phyloP scores from a whole-genome alignment of 2,329 filamentous ascomycete species.

The Ceratocystis diversiconidia region DNA sequence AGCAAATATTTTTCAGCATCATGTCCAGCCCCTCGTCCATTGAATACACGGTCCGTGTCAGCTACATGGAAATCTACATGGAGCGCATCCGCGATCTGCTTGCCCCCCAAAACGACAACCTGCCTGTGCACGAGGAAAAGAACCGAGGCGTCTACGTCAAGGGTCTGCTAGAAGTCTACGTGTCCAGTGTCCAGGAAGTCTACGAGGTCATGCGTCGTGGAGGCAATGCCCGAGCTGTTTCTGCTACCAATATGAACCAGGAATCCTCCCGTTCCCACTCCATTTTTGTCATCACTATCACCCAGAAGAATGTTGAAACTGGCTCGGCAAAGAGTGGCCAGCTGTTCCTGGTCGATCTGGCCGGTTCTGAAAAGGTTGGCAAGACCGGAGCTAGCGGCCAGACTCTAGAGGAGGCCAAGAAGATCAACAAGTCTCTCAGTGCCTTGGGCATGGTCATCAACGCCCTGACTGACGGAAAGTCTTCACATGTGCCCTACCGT shows the following conservation, averaged over 20 bases:
- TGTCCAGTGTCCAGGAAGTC: constrained; percentile 87
- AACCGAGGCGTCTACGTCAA: constrained; percentile 93
- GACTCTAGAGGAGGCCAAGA: constrained; percentile 95
- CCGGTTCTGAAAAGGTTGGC: constrained; percentile 94
- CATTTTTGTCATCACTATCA: constrained; percentile 93
- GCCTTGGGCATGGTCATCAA: constrained; percentile 99
- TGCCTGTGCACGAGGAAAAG: constrained; percentile 97
- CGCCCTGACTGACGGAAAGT: constrained; percentile 90
- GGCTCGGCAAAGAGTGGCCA: constrained; percentile 92
- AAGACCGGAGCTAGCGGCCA: constrained; percentile 97
- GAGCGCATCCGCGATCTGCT: constrained; percentile 91
- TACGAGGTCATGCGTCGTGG: constrained; percentile 94
- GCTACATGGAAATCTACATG: constrained; percentile 99
- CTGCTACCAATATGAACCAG: constrained; percentile 97
- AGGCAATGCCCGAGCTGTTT: constrained; percentile 76
- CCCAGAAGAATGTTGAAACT: constrained; percentile 94
- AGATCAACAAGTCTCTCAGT: constrained; percentile 99
- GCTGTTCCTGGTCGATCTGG: constrained; percentile 93
- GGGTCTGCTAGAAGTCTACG: constrained; percentile 85
- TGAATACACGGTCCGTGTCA: constrained; percentile 96
- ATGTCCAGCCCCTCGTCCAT: constrained; percentile 82
- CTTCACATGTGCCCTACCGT: constrained; percentile 86
- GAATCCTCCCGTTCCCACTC: constrained; percentile 97
- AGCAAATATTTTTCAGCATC: constrained; percentile 95
- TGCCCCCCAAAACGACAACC: constrained; percentile 83